Evolutionary conservation across 2,329 filamentous ascomycete species (phyloP), one percentile per base, ranked within the genome.

Genomic region (Teratosphaeria gauchensis): DNA sequence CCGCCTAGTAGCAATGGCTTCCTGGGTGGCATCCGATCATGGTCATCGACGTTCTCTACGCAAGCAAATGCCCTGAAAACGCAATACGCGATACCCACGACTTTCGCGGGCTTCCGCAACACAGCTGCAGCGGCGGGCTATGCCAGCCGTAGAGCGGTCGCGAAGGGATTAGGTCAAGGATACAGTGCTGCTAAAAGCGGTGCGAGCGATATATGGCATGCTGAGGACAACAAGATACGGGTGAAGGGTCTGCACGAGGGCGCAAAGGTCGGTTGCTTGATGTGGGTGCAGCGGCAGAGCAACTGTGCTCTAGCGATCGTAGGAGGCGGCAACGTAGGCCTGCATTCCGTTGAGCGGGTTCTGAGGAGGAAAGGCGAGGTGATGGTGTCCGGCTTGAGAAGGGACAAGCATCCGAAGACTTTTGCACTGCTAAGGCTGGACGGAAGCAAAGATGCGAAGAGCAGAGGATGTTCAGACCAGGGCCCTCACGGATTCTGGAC

Each of bases 151-250:
- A 85, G 87, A 69, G 86, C 84, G 28, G 81, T 92, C 57, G 87
- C 87, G 57, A 85, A 85, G 55, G 87, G 86, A 53, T 85, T 92
- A 62, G 89, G 84, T 69, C 85, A 84, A 69, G 90, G 88, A 3
- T 81, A 90, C 31, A 86, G 85, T 48, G 87, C 86, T 69, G 88
- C 86, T n/a, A 75, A 75, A 61, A 87, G 85, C 58, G 84, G 80
- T 51, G 84, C 88, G 71, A 87, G 80, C 64, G 84, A 88, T 64
- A 81, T 91, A 59, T 84, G 88, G 53, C 87, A 90, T 65, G 88
- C 84, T 0, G 85, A 85, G 11, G 88, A 90, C 69, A 90, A 89
- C 71, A 83, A 89, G 62, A 81, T 91, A 51, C 82, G 87, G 53
- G 76, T 90, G 32, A 88, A 87, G 11, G 74, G 76, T 11, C 80